Percentiles rank a stretch among this genome's conserved stretches.
phyloP scores from a whole-genome alignment of 116 monocot species.

The Zostera marina region DNA sequence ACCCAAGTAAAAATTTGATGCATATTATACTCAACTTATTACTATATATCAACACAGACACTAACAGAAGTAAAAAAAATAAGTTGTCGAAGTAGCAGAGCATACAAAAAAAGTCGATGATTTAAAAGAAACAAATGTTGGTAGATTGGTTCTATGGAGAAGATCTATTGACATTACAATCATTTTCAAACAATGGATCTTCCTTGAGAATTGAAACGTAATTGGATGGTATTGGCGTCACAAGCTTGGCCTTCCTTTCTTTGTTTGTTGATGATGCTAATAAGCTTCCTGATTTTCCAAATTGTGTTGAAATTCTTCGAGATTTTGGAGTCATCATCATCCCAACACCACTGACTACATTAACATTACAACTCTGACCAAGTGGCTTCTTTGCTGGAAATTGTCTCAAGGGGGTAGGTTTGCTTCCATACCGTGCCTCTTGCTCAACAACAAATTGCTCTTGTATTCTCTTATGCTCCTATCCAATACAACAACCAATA shows the following conservation, averaged over 20 bases:
- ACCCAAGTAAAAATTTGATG: no score
- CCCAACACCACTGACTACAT: conserved; percentile 21
- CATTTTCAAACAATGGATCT: conserved; percentile 6
- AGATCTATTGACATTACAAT: conserved; percentile 6
- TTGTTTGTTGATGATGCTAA: conserved; percentile 25
- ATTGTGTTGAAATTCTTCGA: conserved; percentile 36
- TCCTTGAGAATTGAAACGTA: conserved; percentile 82
- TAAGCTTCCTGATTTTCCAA: conserved; percentile 14
- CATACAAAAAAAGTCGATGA: no score
- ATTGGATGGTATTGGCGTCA: conserved; percentile 34
- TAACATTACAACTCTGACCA: conserved; percentile 47
- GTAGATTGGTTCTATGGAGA: not conserved
- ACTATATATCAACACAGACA: no score
- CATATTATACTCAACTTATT: no score
- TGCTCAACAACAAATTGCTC: conserved; percentile 67
- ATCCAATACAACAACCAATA: not conserved
- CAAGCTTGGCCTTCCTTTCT: conserved; percentile 23
- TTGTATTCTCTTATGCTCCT: conserved; percentile 84
- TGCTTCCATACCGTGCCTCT: conserved; percentile 49
- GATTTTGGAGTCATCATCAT: conserved; percentile 20
- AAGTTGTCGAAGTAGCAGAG: no score
- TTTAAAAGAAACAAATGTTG: no score
- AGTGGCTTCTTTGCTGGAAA: conserved; percentile 54
- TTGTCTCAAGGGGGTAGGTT: conserved; percentile 62
- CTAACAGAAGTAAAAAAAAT: no score